Base-by-base conservation (phyloP, 2,329 filamentous ascomycete species). In the Aspergillus sp. region DNA sequence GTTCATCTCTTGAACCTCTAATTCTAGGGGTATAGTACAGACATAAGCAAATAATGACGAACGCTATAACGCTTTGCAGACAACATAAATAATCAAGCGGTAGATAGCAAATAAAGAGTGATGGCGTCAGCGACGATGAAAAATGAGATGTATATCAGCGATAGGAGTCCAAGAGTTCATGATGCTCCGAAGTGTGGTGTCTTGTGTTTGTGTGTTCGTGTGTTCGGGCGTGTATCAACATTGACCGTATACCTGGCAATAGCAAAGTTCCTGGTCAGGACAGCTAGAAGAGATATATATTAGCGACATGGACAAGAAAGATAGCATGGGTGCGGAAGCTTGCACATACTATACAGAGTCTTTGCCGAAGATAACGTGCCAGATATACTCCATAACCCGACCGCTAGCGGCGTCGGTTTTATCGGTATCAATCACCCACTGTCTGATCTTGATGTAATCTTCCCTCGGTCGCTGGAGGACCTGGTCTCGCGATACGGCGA, bases 311-410 rank as follows among this genome's bases (percentile, higher is more conserved):
- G 15, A n/a, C 24, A 20, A 15, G 18, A 32, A 7, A 6, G 8
- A 26, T 22, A 12, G 7, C 12, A 39, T 1, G 30, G 17, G 15
- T 8, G 20, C 13, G 48, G 18, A 45, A 36, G 30, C 9, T 36
- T n/a, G 18, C 34, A 68, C 73, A 63, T 65, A 77, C 74, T 75
- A 74, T 17, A 79, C 69, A 7, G 74, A 68, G 20, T 73, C 66
- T 64, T 70, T 72, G 34, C 74, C 73, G 57, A 77, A 83, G 69
- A 80, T 77, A 69, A 85, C 79, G 68, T 89, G 86, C 86, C 86
- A 89, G 17, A 85, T 71, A 63, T 86, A 88, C 66, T 89, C 86
- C 68, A 87, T 80, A 2, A 88, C 79, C 20, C 85, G 76, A 2
- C 85, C 86, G 26, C 81, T 85, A 24, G 81, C 70, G 17, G 78